Percentiles rank a stretch among this genome's conserved stretches.
These are phyloP conservation scores for Colletotrichum melonis DNA, from an alignment of 2,329 filamentous ascomycete species.

Conservation along the genomic window DNA sequence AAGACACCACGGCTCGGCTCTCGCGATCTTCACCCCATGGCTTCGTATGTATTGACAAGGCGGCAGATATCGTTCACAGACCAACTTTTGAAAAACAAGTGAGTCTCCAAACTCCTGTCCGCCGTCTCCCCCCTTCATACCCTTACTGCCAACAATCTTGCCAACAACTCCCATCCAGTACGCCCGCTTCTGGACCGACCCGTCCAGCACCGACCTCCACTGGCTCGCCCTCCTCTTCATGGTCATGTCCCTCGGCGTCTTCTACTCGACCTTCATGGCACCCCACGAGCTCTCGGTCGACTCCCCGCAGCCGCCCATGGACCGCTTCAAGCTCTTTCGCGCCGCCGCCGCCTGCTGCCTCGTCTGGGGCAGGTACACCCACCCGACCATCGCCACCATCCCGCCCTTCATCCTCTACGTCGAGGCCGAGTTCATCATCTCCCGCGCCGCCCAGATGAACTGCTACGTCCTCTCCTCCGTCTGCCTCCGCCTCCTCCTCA, in stretches of 20 bases:
- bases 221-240: constrained; percentile 66
- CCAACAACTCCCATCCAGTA: constrained; percentile 50
- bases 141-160: not conserved
- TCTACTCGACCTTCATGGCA: constrained; percentile 56
- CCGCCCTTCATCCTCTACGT: constrained; percentile 63
- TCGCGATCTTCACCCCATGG: not conserved
- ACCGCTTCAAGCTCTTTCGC: constrained; percentile 61
- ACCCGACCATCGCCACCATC: constrained; percentile 60
- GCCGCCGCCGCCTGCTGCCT: constrained; percentile 64
- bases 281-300: constrained; percentile 57
- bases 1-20: constrained; percentile 31
- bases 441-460: constrained; percentile 62
- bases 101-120: constrained; percentile 32
- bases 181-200: constrained; percentile 60
- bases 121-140: no score
- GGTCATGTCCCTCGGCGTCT: constrained; percentile 55
- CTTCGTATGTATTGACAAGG: constrained; percentile 32
- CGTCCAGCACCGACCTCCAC: constrained; percentile 49
- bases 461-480: constrained; percentile 65
- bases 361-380: constrained; percentile 60
- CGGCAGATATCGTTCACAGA: constrained; percentile 63
- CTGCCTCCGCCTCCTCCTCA: constrained; percentile 65
- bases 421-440: constrained; percentile 65
- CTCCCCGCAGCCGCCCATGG: constrained; percentile 51
- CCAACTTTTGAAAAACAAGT: constrained; percentile 62